Evolutionary conservation across 1,284 basidiomycete species (phyloP), one percentile per base, ranked within the genome.

Genomic region (Phaffia rhodozyma): DNA sequence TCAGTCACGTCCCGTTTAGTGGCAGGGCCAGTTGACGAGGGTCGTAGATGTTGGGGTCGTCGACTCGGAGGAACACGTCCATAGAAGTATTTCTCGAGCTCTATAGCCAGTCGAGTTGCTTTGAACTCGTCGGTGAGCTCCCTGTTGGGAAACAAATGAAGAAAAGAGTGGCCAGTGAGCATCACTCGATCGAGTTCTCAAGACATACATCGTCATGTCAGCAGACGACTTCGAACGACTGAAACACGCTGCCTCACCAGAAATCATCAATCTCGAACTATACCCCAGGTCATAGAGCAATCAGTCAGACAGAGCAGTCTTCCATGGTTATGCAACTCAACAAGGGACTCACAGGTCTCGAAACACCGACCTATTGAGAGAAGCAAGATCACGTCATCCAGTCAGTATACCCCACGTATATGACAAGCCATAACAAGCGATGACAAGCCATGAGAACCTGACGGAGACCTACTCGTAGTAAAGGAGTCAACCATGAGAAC

Each of bases 251-350:
- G 13, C 13, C 58, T 23, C 11, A 49, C 60, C 63, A 65, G n/a
- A 59, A 50, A 51, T 65, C 63, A 25, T 65, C 63, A n/a, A 65
- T 38, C 32, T 58, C 54, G 53, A 60, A 51, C 58, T 60, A 43
- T 2, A 43, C 2, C 13, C 38, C 38, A 43, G 13, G 2, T 48
- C 30, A 5, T 7, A 43, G 5, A 16, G 2, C 16, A n/a, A 50
- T 13, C 58, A 27, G 32, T 3, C 29, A n/a, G 20, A 16, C 18
- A 25, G 13, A 27, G 23, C 47, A 18, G 20, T 11, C 4, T n/a
- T 27, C 2, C 18, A 3, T 13, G 20, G 11, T 23, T 27, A 50
- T 1, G 13, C 9, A 49, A 21, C 7, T 21, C 18, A 21, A 23
- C 16, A 11, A 27, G 23, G 21, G 5, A 62, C 55, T 47, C n/a